Conservation (phyloP, 116 monocot species). For the Phalaenopsis hybrid region DNA sequence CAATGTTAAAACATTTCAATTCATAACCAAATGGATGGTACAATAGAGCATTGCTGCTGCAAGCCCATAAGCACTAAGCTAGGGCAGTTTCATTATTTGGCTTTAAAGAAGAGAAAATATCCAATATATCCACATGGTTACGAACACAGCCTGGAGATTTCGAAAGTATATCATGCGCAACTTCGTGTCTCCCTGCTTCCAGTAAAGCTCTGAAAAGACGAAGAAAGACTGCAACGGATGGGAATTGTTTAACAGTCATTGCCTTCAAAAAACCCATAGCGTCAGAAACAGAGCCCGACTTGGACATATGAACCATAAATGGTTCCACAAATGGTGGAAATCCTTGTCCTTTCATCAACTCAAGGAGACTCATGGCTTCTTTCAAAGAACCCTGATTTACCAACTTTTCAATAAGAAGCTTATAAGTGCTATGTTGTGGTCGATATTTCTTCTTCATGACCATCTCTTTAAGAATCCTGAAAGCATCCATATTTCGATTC, state of each 20-base stretch:
- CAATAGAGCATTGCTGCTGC: neutral
- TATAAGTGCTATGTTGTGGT: conserved; percentile 40
- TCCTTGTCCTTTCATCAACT: conserved; percentile 48
- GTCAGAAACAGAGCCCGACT: conserved; percentile 51
- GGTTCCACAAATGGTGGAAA: conserved; percentile 67
- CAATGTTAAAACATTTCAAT: neutral
- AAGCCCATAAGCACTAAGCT: conserved; percentile 14
- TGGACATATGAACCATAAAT: conserved; percentile 37
- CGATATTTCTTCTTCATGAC: conserved; percentile 25
- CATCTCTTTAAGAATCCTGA: conserved; percentile 36
- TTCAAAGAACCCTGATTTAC: conserved; percentile 26
- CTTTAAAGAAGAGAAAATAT: conserved; percentile 45
- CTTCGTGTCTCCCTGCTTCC: conserved; percentile 31
- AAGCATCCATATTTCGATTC: conserved; percentile 30
- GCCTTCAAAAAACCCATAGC: conserved; percentile 44
- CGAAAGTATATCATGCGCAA: conserved; percentile 49
- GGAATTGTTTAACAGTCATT: conserved; percentile 43
- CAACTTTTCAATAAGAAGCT: conserved; percentile 45
- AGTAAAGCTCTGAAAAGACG: conserved; percentile 31
- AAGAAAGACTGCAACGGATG: conserved; percentile 32
- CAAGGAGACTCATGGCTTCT: conserved; percentile 46
- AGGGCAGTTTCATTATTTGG: conserved; percentile 20
- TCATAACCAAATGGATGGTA: neutral
- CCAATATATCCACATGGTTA: conserved; percentile 48
- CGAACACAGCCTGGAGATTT: conserved; percentile 38